Conservation (phyloP, 2,329 filamentous ascomycete species). For the Emydomyces testavorans region DNA sequence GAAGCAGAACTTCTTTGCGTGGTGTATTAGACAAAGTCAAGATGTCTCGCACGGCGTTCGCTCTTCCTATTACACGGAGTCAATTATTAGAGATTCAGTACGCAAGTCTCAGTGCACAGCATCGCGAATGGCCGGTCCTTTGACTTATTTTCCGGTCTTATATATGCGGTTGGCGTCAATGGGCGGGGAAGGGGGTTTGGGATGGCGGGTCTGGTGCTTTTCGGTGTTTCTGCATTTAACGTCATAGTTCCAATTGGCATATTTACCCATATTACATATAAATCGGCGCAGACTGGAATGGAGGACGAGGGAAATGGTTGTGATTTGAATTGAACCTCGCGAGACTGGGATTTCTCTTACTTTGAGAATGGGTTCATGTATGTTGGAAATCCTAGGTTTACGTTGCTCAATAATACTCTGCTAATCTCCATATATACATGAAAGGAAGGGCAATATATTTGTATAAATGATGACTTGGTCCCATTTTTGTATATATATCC, state of each 20-base stretch:
- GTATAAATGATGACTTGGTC: no score
- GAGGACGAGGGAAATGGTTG: not conserved
- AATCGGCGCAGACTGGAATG: not conserved
- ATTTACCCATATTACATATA: not conserved
- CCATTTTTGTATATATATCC: no score
- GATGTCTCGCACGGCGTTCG: not conserved
- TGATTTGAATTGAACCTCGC: not conserved
- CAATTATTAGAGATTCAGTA: not conserved
- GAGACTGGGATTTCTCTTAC: not conserved
- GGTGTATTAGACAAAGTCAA: constrained; percentile 44
- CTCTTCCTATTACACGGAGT: not conserved
- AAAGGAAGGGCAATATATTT: no score
- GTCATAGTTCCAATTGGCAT: not conserved
- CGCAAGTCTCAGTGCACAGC: constrained; percentile 2
- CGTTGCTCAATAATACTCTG: no score
- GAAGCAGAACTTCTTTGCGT: constrained; percentile 85
- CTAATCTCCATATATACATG: no score
- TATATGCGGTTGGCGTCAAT: not conserved
- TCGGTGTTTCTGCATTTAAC: not conserved
- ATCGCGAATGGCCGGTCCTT: not conserved
- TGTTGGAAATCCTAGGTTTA: no score
- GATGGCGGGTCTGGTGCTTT: constrained; percentile 1
- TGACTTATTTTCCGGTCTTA: not conserved
- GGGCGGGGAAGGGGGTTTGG: not conserved
- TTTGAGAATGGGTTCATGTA: not conserved